Evolutionary conservation across 768 basidiomycete genomes (phyloP), one percentile per base, ranked within the genome.

Genomic region (Kwoniella sp.): DNA sequence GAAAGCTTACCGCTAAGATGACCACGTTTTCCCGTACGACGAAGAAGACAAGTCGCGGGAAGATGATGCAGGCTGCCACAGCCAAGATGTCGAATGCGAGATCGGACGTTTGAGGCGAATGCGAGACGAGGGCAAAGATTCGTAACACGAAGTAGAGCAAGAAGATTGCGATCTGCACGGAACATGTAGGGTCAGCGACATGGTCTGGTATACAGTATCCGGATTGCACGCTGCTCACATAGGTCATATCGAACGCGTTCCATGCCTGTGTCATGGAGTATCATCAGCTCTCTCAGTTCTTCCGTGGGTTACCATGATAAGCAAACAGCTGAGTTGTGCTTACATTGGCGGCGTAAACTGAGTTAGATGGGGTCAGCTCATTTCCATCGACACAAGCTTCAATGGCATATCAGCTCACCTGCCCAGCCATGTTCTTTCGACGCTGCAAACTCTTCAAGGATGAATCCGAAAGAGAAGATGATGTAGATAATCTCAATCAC

Each of bases 401-500:
- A n/a, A n/a, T n/a, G n/a, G n/a, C n/a, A n/a, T n/a, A n/a, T 54
- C n/a, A 37, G 58, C 90, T 81, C 72, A 91, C 91, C 87, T 49
- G 85, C 84, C 90, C 90, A 92, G 25, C 92, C 91, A 72, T 93
- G 87, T 77, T 93, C 91, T 54, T 86, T 90, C 0, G 88, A 86
- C 4, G 90, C 86, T 0, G 92, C 91, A 76, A 94, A 93, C 79
- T 95, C 92, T 64, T 90, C 90, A 40, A 96, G 78, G 3, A 88
- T 82, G 69, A 95, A 92, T 1, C 91, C 91, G 4, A 83, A 80
- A 0, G 87, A 88, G 68, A 91, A 88, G 13, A 92, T 69, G 53
- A 91, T 84, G 74, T 94, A 94, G 10, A 86, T 80, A 21, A 83
- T 74, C 74, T 96, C 93, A 82, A 87, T 88, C 7, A 79, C 68